Base-by-base conservation (phyloP, 805 yeast genomes). In the Hanseniaspora pseudoguilliermondii region DNA sequence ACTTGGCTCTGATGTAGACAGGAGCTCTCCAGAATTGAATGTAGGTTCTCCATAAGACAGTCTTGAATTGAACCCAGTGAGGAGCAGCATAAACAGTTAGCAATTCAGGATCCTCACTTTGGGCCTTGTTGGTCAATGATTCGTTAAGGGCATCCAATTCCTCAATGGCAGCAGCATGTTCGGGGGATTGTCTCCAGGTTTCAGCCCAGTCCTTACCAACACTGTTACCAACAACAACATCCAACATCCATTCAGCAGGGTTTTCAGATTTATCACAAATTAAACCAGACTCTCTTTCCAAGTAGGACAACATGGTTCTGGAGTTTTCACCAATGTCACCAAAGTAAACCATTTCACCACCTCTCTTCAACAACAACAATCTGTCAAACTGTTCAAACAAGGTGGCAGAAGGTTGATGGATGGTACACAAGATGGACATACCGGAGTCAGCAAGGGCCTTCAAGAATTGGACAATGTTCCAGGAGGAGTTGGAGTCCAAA, bases 311-410 rank as follows among this genome's bases (percentile, higher is more conserved):
- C 67, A 85, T 72, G 2, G 81, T 72, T 40, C 61, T 57, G 52
- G 85, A 83, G 65, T 79, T 77, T 58, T 75, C 72, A 60, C 93
- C 93, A 62, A 84, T 79, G 60, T 84, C 89, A 62, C 95, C 95
- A 66, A 84, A 85, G 68, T 85, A 85, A 35, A 83, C 91, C 60
- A 90, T 85, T 63, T 75, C 72, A 60, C 95, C 95, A 66, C 95
- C 95, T 60, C 75, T 79, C 61, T 81, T 81, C 65, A 85, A 73
- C 61, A 85, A 76, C 61, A 83, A 69, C 57, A 83, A 71, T 57
- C 87, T 76, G 61, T 83, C 88, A 61, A 83, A 83, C 64, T 81
- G 81, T 64, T 80, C 79, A 66, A 83, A 76, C 63, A 83, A 69
- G 32, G 81, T 74, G 40, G 89, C 86, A 18, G 87, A 82, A 59